A percentile compares a stretch with the other conserved stretches of the same genome.
These are phyloP conservation scores for Cucurbita pepo DNA, from an alignment of 306 rosid genomes.

Conservation along the genomic window DNA sequence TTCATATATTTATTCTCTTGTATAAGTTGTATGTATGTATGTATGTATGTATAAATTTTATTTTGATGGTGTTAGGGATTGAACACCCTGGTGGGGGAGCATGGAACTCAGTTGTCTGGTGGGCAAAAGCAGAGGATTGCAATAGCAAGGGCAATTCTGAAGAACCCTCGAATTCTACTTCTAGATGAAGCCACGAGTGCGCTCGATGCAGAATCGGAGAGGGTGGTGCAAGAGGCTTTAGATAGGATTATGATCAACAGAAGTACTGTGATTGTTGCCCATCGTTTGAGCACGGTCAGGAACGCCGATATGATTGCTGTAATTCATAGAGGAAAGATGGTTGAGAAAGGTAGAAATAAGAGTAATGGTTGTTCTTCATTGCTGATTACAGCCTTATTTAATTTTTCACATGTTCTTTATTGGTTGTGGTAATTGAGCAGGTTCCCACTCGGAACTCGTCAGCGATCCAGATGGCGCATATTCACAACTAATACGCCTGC, in stretches of 20 bases:
- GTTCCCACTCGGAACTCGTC: background rate
- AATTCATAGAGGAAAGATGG: slow-evolving; percentile 2
- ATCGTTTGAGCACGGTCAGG: slow-evolving; percentile 9
- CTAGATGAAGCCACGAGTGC: slow-evolving; percentile 10
- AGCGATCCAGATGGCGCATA: background rate
- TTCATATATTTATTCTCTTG: background rate
- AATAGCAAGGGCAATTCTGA: slow-evolving; percentile 7
- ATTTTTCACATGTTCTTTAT: background rate
- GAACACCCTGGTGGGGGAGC: slow-evolving; percentile 7
- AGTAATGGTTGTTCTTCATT: background rate
- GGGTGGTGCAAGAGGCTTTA: slow-evolving; percentile 6
- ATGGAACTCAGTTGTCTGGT: slow-evolving; percentile 6
- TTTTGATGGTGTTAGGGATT: slow-evolving; percentile 2
- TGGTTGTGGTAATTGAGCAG: background rate
- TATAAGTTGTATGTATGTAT: background rate
- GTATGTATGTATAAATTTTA: background rate
- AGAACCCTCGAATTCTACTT: slow-evolving; percentile 2
- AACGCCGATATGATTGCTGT: slow-evolving; percentile 4
- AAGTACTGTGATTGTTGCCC: slow-evolving; percentile 8
- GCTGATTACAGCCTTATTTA: background rate
- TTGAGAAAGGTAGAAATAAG: slow-evolving; percentile 1
- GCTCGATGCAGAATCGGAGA: slow-evolving; percentile 8
- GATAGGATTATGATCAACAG: background rate
- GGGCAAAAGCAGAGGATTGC: slow-evolving; percentile 11
- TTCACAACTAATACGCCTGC: background rate